Conservation (phyloP, 2,329 filamentous ascomycete species). For the Epichloe gansuensis region DNA sequence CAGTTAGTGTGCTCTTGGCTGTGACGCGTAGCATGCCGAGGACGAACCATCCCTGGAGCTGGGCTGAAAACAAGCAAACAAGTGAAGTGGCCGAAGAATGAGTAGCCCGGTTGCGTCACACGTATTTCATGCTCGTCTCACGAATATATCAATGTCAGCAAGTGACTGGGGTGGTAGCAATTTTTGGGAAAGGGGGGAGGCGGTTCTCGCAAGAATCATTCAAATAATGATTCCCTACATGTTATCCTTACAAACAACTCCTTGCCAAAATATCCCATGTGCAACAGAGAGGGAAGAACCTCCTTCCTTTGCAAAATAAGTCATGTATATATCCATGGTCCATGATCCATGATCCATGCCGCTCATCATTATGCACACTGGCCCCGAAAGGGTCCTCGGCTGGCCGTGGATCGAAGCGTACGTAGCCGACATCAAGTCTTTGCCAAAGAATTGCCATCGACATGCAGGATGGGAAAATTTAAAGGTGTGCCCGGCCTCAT, state of each 20-base stretch:
- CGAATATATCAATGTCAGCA: too few relatives aligned
- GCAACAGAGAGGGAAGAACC: neutral
- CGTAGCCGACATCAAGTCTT: neutral
- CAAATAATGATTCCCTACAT: neutral
- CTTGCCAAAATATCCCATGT: neutral
- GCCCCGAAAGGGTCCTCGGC: neutral
- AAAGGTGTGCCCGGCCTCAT: slow-evolving; percentile 4
- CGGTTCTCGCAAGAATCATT: neutral
- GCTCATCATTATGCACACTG: slow-evolving; percentile 1
- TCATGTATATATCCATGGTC: neutral
- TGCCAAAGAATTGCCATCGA: neutral
- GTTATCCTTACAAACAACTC: neutral
- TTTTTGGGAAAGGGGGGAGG: too few relatives aligned
- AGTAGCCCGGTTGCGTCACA: too few relatives aligned
- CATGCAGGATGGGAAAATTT: too few relatives aligned
- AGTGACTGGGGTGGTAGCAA: too few relatives aligned
- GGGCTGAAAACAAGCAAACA: too few relatives aligned
- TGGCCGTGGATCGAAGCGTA: neutral
- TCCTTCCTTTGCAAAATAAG: neutral
- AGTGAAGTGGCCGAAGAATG: too few relatives aligned
- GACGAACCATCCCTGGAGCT: too few relatives aligned
- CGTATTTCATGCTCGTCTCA: too few relatives aligned
- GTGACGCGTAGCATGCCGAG: too few relatives aligned
- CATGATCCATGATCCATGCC: slow-evolving; percentile 1
- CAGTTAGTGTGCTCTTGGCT: too few relatives aligned